A percentile compares a stretch with the other conserved stretches of the same genome.
These are phyloP conservation scores for Tricholoma furcatifolium DNA, from an alignment of 768 basidiomycete genomes.

Conservation along the genomic window DNA sequence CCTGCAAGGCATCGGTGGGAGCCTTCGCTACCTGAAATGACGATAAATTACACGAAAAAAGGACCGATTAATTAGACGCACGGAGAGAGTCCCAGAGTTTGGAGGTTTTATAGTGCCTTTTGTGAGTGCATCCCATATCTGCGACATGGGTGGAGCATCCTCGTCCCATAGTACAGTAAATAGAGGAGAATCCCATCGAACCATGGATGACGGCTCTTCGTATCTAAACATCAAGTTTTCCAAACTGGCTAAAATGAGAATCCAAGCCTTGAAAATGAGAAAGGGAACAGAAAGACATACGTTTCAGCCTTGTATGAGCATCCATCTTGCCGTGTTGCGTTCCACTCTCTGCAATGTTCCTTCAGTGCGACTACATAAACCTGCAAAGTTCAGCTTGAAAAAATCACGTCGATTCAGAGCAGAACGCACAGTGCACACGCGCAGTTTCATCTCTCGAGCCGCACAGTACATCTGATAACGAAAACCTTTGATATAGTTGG, in stretches of 20 bases:
- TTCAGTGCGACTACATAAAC: slow-evolving; percentile 74
- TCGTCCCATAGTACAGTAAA: slow-evolving; percentile 84
- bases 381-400: slow-evolving; percentile 38
- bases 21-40: slow-evolving; percentile 67
- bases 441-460: slow-evolving; percentile 80
- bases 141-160: slow-evolving; percentile 56
- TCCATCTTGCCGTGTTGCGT: slow-evolving; percentile 48
- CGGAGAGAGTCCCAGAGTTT: slow-evolving; percentile 77
- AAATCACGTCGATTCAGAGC: background rate
- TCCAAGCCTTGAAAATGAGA: background rate
- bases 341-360: slow-evolving; percentile 79
- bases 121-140: slow-evolving; percentile 81
- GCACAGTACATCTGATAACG: slow-evolving; percentile 98
- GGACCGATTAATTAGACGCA: slow-evolving; percentile 29
- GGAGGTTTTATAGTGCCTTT: slow-evolving; percentile 83
- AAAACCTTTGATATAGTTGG: slow-evolving; percentile 98
- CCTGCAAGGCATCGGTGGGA: slow-evolving; percentile 83
- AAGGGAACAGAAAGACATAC: slow-evolving; percentile 42
- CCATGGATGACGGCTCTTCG: slow-evolving; percentile 97
- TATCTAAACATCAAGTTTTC: slow-evolving; percentile 86
- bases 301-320: slow-evolving; percentile 65
- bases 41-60: background rate
- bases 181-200: slow-evolving; percentile 97
- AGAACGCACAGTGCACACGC: slow-evolving; percentile 79
- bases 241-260: slow-evolving; percentile 45